Evolutionary conservation across 495 filamentous ascomycete genomes (phyloP).

Genomic region (Xylaria castorea): DNA sequence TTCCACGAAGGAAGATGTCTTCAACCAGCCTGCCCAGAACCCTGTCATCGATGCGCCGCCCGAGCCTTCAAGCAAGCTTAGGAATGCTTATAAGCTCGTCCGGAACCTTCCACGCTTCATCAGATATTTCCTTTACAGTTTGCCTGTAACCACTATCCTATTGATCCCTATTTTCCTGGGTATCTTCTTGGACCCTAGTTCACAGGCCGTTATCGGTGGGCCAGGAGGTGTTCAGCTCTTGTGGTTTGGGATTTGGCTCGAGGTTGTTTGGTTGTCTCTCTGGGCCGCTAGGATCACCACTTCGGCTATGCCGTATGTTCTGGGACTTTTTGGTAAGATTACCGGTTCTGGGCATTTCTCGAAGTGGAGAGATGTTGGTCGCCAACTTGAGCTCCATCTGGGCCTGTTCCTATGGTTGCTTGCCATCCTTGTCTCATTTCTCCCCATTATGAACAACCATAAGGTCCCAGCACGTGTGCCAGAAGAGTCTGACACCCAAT

Average conservation of each 20-base stretch:
- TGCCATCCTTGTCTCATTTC: constrained; percentile 74
- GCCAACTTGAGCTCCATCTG: constrained; percentile 82
- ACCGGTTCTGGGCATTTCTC: constrained; percentile 84
- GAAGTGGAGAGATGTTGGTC: constrained; percentile 92
- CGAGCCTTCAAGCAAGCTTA: constrained; percentile 59
- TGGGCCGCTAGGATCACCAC: constrained; percentile 84
- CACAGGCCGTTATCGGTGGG: constrained; percentile 56
- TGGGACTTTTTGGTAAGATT: constrained; percentile 72
- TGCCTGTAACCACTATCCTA: constrained; percentile 74
- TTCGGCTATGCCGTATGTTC: constrained; percentile 71
- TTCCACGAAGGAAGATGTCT: constrained; percentile 77
- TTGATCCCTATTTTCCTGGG: constrained; percentile 85
- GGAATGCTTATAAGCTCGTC: constrained; percentile 53
- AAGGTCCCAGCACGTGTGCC: constrained; percentile 53
- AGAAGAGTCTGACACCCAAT: constrained; percentile 52
- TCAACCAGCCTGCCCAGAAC: constrained; percentile 66
- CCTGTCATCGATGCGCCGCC: constrained; percentile 57
- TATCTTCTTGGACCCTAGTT: constrained; percentile 60
- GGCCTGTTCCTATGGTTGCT: constrained; percentile 95
- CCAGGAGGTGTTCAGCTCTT: constrained; percentile 79
- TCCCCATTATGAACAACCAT: constrained; percentile 77
- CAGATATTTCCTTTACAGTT: constrained; percentile 87
- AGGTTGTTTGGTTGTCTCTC: constrained; percentile 89
- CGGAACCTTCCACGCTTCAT: constrained; percentile 79
- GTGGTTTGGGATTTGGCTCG: constrained; percentile 96